Evolutionary conservation across 805 yeast species (phyloP).

Genomic region (Candida incommunis): DNA sequence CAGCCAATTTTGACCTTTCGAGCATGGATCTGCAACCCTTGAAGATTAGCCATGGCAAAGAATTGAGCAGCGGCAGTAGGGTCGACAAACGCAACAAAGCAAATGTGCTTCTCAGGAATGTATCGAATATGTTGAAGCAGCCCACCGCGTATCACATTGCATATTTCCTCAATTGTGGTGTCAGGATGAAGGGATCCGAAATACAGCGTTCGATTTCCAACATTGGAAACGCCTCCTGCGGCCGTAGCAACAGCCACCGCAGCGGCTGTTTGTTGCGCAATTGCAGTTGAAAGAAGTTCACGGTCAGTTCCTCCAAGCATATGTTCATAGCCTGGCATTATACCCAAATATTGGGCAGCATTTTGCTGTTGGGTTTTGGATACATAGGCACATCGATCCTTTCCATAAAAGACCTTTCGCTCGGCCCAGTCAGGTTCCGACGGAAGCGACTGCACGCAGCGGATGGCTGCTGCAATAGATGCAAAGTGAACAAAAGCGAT

Average conservation of each 20-base stretch:
- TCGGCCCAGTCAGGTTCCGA: conserved; percentile 52
- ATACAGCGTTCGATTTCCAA: conserved; percentile 89
- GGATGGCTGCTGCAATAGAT: conserved; percentile 72
- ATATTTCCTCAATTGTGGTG: conserved; percentile 79
- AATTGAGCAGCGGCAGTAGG: conserved; percentile 97
- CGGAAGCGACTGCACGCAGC: conserved; percentile 67
- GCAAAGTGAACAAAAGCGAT: conserved; percentile 73
- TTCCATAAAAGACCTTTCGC: conserved; percentile 78
- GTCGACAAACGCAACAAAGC: conserved; percentile 90
- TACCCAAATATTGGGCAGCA: conserved; percentile 87
- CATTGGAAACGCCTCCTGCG: conserved; percentile 83
- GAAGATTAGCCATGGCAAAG: conserved; percentile 84
- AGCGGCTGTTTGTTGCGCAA: conserved; percentile 89
- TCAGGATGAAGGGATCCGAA: conserved; percentile 83
- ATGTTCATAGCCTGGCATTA: conserved; percentile 81
- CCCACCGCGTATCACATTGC: conserved; percentile 95
- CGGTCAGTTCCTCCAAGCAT: conserved; percentile 55
- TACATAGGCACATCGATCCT: conserved; percentile 81
- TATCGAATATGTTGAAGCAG: conserved; percentile 71
- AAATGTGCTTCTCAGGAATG: conserved; percentile 73
- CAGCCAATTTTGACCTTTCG: conserved; percentile 87
- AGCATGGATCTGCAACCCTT: conserved; percentile 76
- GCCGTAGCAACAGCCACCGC: conserved; percentile 95
- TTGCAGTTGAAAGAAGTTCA: conserved; percentile 29
- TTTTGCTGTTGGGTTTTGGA: conserved; percentile 93